Evolutionary conservation across 225 moss, liverwort and hornwort species (phyloP), one percentile per base, ranked within the genome.

Genomic region (Takakia lepidozioides): DNA sequence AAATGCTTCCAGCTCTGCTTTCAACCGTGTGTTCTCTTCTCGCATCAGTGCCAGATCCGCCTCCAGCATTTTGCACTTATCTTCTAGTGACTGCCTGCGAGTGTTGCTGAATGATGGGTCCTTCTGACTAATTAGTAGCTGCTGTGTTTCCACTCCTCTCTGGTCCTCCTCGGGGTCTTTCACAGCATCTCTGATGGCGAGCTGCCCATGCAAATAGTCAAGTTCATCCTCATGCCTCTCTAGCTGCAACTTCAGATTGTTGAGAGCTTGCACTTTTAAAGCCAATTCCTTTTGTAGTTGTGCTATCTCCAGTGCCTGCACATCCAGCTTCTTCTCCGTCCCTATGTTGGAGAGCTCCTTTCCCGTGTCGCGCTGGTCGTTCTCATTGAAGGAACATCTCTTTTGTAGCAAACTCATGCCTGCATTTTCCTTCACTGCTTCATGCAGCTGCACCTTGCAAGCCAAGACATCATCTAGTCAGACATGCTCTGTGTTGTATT

Each of bases 191-290:
- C 83, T 67, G 29, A 91, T 70, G 34, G 71, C 73, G 40, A 86
- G 58, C 59, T 83, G 66, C 51, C 84, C 86, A 53, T 91, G 69
- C 21, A 81, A 26, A 22, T 73, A 69, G 55, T 86, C 75, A 21
- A 91, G 19, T 46, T 86, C 76, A 25, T 76, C 67, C 13, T 91
- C 71, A 51, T 5, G 54, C 35, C 49, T 53, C 71, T 81, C 66
- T 44, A 91, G 5, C 57, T 76, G 61, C 21, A 49, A 52, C 27
- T 64, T 67, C 29, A 86, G 65, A 34, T 81, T 66, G n/a, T 53
- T 52, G 8, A 76, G 59, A 1, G 16, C 50, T 51, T 81, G 70
- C 28, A 42, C 37, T 48, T 83, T 62, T 1, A 41, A n/a, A 48
- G 38, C 71, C 26, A 84, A 8, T 27, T 71, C 49, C 19, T 58